phyloP scores from a whole-genome alignment of 257 asterid species.

The Osmanthus fragrans region DNA sequence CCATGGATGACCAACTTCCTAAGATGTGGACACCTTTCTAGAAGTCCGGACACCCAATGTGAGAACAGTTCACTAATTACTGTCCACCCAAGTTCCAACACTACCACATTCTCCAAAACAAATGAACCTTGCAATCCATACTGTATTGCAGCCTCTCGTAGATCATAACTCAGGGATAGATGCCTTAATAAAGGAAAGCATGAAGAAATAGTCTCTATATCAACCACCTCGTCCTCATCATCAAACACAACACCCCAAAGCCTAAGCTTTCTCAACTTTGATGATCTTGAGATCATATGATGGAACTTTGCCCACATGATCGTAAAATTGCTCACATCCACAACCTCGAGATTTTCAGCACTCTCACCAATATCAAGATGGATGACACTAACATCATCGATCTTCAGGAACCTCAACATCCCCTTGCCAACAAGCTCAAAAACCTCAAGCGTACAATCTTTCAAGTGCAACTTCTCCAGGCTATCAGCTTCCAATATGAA shows the following conservation, averaged over 20 bases:
- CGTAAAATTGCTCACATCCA: constrained; percentile 90
- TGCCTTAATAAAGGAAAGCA: constrained; percentile 76
- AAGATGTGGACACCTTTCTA: constrained; percentile 73
- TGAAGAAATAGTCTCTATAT: constrained; percentile 76
- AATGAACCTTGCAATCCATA: constrained; percentile 76
- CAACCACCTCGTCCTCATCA: constrained; percentile 87
- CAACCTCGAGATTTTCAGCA: constrained; percentile 76
- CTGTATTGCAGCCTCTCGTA: constrained; percentile 66
- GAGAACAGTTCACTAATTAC: constrained; percentile 71
- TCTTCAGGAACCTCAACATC: constrained; percentile 60
- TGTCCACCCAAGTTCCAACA: constrained; percentile 92
- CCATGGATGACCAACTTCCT: constrained; percentile 78
- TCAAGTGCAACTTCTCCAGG: constrained; percentile 78
- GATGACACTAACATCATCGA: constrained; percentile 91
- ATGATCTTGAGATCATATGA: constrained; percentile 80
- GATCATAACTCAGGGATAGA: constrained; percentile 74
- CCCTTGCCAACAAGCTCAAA: constrained; percentile 88
- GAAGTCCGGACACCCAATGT: constrained; percentile 73
- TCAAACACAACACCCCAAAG: constrained; percentile 95
- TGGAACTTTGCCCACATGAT: constrained; percentile 92
- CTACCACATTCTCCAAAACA: constrained; percentile 63
- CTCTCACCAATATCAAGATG: constrained; percentile 90
- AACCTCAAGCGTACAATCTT: constrained; percentile 82
- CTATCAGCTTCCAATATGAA: constrained; percentile 78
- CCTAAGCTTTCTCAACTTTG: constrained; percentile 68